Evolutionary conservation across 805 yeast species (phyloP).

Genomic region (Clavispora fructus): DNA sequence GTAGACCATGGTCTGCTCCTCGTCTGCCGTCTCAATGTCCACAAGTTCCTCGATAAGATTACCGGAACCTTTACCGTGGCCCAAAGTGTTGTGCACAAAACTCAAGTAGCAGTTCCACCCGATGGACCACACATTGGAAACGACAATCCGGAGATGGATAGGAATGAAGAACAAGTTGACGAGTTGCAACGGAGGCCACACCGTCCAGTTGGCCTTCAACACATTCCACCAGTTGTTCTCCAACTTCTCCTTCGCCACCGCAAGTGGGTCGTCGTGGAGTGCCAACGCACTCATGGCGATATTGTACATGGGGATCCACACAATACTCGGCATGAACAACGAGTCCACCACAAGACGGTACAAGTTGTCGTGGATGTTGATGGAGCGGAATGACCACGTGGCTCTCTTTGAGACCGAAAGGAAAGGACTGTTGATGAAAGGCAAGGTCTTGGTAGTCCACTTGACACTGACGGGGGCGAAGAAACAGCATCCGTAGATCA

Average conservation of each 20-base stretch:
- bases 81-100: constrained; percentile 43
- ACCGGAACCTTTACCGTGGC: constrained; percentile 37
- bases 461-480: constrained; percentile 36
- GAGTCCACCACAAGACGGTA: constrained; percentile 31
- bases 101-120: constrained; percentile 42
- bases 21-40: constrained; percentile 34
- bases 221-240: constrained; percentile 38
- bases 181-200: constrained; percentile 39
- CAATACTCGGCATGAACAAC: constrained; percentile 29
- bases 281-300: constrained; percentile 34
- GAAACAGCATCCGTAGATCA: constrained; percentile 32
- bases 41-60: constrained; percentile 32
- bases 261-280: constrained; percentile 29
- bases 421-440: constrained; percentile 31
- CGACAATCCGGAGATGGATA: constrained; percentile 32
- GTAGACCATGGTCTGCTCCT: constrained; percentile 32
- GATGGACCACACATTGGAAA: constrained; percentile 34
- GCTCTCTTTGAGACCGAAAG: constrained; percentile 12
- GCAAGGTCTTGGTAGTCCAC: constrained; percentile 36
- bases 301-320: constrained; percentile 42
- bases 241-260: constrained; percentile 28
- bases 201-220: constrained; percentile 35
- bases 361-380: constrained; percentile 18
- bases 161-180: constrained; percentile 35
- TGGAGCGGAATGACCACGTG: constrained; percentile 6